Evolutionary conservation across 805 yeast species (phyloP), one percentile per base, ranked within the genome.

Genomic region (Saturnispora saitoi): DNA sequence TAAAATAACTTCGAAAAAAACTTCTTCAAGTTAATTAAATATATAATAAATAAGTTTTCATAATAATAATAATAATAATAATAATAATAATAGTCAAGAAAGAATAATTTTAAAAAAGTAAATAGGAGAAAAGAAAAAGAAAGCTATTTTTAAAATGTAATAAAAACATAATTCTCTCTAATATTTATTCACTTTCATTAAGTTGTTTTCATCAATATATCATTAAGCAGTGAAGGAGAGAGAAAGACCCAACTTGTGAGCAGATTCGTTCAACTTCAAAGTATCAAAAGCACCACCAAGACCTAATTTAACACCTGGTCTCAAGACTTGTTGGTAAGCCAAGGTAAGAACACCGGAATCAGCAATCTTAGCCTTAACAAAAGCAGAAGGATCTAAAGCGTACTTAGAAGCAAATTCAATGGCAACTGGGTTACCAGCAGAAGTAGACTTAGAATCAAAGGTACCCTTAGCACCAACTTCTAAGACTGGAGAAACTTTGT

Each of bases 391-490:
- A 76, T 93, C 99, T 67, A 95, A 81, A 59, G 76, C 73, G 81
- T 91, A 91, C 80, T 88, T 91, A 70, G 96, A 81, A 62, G 96
- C 98, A 57, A 90, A 85, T 78, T 93, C 99, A 63, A 93, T 81
- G 64, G 84, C 87, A 62, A 90, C 96, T 65, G 80, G 83, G 69
- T 83, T 76, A 60, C 78, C 73, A 68, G 86, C 77, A 58, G 89
- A 79, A 45, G 84, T 69, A 42, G 79, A 67, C 70, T 80, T 77
- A 55, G 95, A 81, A 75, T 89, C 96, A 81, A 91, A 87, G 58
- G 93, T 82, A 63, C 96, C 96, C 78, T 86, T 90, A 65, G 97
- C 95, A 76, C 97, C 99, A 62, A 89, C 95, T 80, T 93, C 96
- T 61, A 91, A 87, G 61, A 75, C 71, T 58, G 95, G 86, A 61